Percentiles rank a stretch among this genome's conserved stretches.
These are phyloP conservation scores for Populus ilicifolia DNA, from an alignment of 345 rosid genomes.

Conservation along the genomic window DNA sequence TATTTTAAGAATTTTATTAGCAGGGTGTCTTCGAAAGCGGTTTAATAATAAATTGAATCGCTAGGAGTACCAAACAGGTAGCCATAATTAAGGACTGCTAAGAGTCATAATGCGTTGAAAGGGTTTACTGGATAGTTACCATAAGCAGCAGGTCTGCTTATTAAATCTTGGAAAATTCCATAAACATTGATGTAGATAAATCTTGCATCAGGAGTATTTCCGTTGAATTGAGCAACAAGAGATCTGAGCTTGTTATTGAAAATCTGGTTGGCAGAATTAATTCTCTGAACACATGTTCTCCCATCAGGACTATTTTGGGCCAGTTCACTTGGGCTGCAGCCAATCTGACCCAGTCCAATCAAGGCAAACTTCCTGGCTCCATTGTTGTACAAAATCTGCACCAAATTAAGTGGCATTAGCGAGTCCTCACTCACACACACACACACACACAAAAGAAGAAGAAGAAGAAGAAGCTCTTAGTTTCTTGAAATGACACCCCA, in stretches of 20 bases:
- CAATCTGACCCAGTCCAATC: conserved; percentile 75
- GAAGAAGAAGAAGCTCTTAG: neutral
- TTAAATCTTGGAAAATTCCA: conserved; percentile 67
- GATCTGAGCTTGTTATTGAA: conserved; percentile 67
- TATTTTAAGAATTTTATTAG: no score
- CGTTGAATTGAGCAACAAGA: conserved; percentile 64
- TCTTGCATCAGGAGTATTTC: conserved; percentile 45
- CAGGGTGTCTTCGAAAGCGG: no score
- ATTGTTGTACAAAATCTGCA: conserved; percentile 52
- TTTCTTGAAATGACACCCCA: neutral
- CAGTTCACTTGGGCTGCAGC: conserved; percentile 79
- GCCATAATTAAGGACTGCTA: no score
- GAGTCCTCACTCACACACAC: neutral
- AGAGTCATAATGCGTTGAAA: neutral
- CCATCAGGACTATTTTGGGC: conserved; percentile 66
- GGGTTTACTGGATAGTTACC: neutral
- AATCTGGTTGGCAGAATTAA: conserved; percentile 62
- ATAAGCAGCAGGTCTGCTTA: conserved; percentile 37
- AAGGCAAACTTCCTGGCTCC: conserved; percentile 84
- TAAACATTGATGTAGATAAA: conserved; percentile 64
- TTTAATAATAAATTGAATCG: no score
- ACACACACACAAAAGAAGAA: no score
- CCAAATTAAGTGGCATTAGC: neutral
- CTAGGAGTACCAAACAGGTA: no score
- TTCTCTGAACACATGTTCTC: conserved; percentile 47